Evolutionary conservation across 2,329 filamentous ascomycete species (phyloP).

Genomic region (Ophiocordyceps camponoti-floridani): DNA sequence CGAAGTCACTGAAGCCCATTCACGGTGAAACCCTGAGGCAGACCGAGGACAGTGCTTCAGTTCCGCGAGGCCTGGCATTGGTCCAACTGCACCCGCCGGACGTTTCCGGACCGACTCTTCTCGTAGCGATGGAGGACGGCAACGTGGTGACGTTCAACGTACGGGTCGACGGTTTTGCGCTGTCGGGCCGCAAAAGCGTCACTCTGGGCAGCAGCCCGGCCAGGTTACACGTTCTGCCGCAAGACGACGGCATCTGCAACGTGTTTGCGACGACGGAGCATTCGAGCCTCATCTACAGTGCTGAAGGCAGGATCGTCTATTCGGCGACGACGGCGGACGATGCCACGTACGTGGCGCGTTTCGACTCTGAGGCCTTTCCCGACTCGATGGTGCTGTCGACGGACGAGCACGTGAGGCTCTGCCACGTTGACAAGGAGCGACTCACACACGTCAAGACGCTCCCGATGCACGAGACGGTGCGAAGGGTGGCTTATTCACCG

Average conservation of each 20-base stretch:
- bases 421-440: constrained; percentile 63
- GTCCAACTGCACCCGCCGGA: constrained; percentile 54
- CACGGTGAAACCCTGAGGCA: constrained; percentile 43
- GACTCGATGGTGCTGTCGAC: constrained; percentile 69
- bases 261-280: constrained; percentile 92
- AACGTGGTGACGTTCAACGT: constrained; percentile 73
- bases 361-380: constrained; percentile 68
- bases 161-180: constrained; percentile 35
- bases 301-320: constrained; percentile 75
- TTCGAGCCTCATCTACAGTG: constrained; percentile 80
- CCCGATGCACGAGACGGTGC: constrained; percentile 63
- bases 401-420: constrained; percentile 56
- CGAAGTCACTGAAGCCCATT: constrained; percentile 47
- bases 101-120: constrained; percentile 49
- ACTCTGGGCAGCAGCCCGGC: constrained; percentile 76
- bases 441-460: constrained; percentile 78
- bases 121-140: constrained; percentile 84
- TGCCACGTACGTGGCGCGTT: constrained; percentile 63
- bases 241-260: constrained; percentile 48
- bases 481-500: constrained; percentile 72
- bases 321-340: constrained; percentile 86
- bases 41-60: constrained; percentile 49
- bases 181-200: constrained; percentile 63
- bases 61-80: constrained; percentile 68
- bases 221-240: constrained; percentile 60